Conservation (phyloP, 2,329 filamentous ascomycete species). For the Microdochium nivale region DNA sequence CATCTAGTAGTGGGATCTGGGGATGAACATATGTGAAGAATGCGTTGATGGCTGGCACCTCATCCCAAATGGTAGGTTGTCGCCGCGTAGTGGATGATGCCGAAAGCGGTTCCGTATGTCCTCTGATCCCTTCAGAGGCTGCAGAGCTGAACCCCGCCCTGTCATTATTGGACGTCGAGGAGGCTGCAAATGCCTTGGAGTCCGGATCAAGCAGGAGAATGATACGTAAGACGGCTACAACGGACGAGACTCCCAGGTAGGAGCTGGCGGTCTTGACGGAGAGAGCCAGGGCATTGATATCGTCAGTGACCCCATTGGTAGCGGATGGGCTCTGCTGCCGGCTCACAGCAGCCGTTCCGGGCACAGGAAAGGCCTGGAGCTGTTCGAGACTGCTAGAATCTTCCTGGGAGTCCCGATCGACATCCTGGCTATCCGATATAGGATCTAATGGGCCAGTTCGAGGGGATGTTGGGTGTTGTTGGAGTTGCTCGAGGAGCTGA, state of each 20-base stretch:
- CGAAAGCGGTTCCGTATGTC: background rate
- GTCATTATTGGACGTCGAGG: background rate
- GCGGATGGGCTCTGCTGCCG: background rate
- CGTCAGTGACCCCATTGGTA: background rate
- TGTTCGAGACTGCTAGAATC: background rate
- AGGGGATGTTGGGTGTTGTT: background rate
- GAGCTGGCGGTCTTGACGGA: background rate
- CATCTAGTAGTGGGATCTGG: conserved; percentile 66
- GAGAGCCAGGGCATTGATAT: background rate
- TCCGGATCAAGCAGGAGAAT: background rate
- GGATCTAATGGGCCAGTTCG: background rate
- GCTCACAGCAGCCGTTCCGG: background rate
- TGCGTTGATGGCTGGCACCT: conserved; percentile 43
- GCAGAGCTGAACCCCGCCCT: background rate
- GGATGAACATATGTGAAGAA: conserved; percentile 68
- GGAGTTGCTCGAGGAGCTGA: background rate
- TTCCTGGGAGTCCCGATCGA: background rate
- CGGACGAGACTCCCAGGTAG: background rate
- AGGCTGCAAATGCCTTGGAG: background rate
- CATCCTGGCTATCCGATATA: background rate
- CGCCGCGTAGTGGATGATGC: background rate
- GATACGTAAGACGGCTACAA: background rate
- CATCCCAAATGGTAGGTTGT: background rate
- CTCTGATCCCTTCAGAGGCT: background rate
- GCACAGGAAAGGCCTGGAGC: background rate